A percentile compares a stretch with the other conserved stretches of the same genome.
Evolutionary conservation across 1,139 yeast species (phyloP).

Genomic region (Suhomyces wounanorum): DNA sequence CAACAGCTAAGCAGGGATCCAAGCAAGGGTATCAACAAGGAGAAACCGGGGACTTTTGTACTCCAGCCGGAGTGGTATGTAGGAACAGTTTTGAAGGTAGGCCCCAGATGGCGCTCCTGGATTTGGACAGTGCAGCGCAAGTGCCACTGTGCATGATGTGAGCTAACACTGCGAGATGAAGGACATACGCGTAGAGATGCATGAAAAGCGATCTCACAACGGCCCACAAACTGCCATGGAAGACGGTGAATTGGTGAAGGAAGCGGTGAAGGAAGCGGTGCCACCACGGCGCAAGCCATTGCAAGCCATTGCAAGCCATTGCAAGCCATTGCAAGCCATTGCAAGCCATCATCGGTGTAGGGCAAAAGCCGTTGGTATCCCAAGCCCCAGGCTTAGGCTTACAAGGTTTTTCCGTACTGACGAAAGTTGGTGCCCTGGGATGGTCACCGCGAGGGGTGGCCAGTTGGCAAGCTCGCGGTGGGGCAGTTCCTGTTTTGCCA

Average conservation of each 20-base stretch:
- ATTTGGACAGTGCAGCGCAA: not conserved
- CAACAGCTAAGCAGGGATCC: not conserved
- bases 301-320: too few relatives aligned
- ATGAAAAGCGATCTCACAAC: not conserved
- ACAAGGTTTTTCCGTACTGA: too few relatives aligned
- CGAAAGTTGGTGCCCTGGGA: too few relatives aligned
- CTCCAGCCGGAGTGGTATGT: not conserved
- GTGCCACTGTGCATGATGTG: not conserved
- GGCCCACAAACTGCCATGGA: too few relatives aligned
- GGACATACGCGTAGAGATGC: not conserved
- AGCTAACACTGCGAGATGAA: not conserved
- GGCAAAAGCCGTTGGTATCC: too few relatives aligned
- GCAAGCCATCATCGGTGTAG: too few relatives aligned
- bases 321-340: too few relatives aligned
- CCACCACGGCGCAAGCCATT: too few relatives aligned
- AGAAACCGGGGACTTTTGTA: not conserved
- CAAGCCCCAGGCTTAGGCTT: not conserved
- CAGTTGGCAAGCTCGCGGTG: too few relatives aligned
- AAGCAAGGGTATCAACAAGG: not conserved
- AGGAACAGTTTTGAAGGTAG: not conserved
- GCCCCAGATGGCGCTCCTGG: not conserved
- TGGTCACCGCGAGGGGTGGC: too few relatives aligned
- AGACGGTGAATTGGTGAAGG: not conserved
- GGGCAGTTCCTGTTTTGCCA: too few relatives aligned
- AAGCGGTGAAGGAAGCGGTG: too few relatives aligned